Base-by-base conservation (phyloP, 805 yeast genomes). In the Yarrowia alimentaria region DNA sequence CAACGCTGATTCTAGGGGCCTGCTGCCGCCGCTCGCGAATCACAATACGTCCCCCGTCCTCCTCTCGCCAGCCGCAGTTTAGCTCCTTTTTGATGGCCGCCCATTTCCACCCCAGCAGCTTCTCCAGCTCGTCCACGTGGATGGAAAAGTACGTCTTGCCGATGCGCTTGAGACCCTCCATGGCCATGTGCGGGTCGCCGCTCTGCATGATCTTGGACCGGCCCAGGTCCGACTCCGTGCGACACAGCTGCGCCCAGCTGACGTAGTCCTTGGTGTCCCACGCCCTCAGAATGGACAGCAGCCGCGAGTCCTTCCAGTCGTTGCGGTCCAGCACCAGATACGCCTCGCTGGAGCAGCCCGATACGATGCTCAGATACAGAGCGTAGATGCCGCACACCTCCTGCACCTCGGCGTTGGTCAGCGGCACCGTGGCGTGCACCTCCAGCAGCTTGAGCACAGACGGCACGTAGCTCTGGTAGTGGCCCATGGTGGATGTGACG, bases 401-500 rank as follows among this genome's bases (percentile, higher is more conserved):
- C 22, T 61, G 60, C 1, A 59, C 53, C 56, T 76, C 80, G 0
- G 56, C 57, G 1, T 40, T 28, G 0, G 59, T 54, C 18, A 75
- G 59, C 10, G 65, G 55, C 0, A 26, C 31, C 5, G 34, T 17
- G 5, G 45, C 42, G 9, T 56, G 54, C 12, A 63, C 61, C 9
- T 61, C 61, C 18, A 78, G 60, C 19, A 79, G 57, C 53, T 71
- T 72, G 30, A 62, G 60, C n/a, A 78, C 69, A 20, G 78, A 66
- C 1, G 85, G 83, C 4, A 78, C 53, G 56, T 77, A 80, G 1
- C 83, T 70, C 54, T 77, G 77, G 57, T 74, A 72, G 53, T 76
- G 76, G 7, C 78, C 78, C 4, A 69, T 58, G 3, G 68, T 63
- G 0, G 76, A 68, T 1, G 79, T 64, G 17, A 75, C 66, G 25